These are phyloP conservation scores for Hypoxylon sp. DNA, from an alignment of 2,329 filamentous ascomycete genomes.

Conservation along the genomic window DNA sequence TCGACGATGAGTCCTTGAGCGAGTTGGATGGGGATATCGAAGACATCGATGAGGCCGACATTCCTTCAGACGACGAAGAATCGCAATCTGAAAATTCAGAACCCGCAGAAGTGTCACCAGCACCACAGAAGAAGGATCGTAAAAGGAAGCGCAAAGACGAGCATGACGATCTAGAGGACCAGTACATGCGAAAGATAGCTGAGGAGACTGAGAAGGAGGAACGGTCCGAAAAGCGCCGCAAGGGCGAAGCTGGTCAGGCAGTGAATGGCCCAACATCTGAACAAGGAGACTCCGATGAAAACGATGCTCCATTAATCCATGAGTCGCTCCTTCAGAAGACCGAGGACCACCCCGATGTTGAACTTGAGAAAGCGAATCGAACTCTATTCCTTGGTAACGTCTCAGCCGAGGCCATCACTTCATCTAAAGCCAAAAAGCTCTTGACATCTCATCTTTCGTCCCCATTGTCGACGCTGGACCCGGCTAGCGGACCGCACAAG, in stretches of 20 bases:
- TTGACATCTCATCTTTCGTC: conserved; percentile 84
- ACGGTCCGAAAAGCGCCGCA: conserved; percentile 69
- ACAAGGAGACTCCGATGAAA: conserved; percentile 56
- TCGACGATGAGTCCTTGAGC: conserved; percentile 56
- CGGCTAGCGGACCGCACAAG: conserved; percentile 72
- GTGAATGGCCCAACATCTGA: conserved; percentile 34
- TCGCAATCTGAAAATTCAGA: conserved; percentile 56
- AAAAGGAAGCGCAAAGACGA: conserved; percentile 78
- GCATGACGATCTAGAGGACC: conserved; percentile 78
- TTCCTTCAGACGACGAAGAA: conserved; percentile 62
- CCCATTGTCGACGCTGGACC: conserved; percentile 70
- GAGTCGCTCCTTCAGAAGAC: conserved; percentile 70
- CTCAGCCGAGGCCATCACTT: conserved; percentile 84
- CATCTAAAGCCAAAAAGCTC: conserved; percentile 83
- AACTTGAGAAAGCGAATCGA: conserved; percentile 87
- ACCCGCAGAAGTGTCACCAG: conserved; percentile 57
- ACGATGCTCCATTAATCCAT: conserved; percentile 64
- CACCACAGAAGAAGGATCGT: conserved; percentile 64
- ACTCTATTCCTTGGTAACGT: conserved; percentile 97
- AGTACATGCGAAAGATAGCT: conserved; percentile 77
- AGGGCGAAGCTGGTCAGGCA: conserved; percentile 57
- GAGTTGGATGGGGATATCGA: conserved; percentile 57
- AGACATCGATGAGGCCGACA: conserved; percentile 56
- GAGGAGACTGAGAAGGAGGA: conserved; percentile 70
- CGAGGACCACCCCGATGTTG: conserved; percentile 61